Percentiles rank a stretch among this genome's conserved stretches.
phyloP scores from a whole-genome alignment of 208 protist species.

The Endotrypanum monterogeii region DNA sequence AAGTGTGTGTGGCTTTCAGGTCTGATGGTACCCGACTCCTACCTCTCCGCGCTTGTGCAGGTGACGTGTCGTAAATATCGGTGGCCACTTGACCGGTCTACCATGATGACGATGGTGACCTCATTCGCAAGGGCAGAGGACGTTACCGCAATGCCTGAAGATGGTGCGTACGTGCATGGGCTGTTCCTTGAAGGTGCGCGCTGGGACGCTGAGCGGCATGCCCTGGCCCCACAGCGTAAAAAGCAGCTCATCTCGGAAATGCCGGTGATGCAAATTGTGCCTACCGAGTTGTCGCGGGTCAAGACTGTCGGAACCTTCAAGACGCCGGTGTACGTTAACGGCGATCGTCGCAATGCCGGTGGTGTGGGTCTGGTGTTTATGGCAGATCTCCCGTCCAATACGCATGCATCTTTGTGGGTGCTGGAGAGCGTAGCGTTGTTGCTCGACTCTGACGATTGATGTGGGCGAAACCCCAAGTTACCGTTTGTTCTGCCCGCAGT shows the following conservation, averaged over 20 bases:
- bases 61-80: slow-evolving; percentile 97
- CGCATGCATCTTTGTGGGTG: slow-evolving; percentile 96
- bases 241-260: slow-evolving; percentile 97
- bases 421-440: slow-evolving; percentile 96
- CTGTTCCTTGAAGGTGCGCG: slow-evolving; percentile 97
- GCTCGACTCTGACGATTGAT: slow-evolving; percentile 93
- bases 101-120: slow-evolving; percentile 96
- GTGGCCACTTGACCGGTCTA: slow-evolving; percentile 98
- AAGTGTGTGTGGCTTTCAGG: slow-evolving; percentile 99
- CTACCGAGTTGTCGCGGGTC: slow-evolving; percentile 94
- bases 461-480: not conserved
- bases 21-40: slow-evolving; percentile 98
- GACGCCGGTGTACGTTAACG: slow-evolving; percentile 99
- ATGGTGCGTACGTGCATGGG: slow-evolving; percentile 97
- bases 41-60: slow-evolving; percentile 98
- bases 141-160: slow-evolving; percentile 74
- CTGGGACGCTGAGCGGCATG: slow-evolving; percentile 92
- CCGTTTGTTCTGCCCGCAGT: not conserved
- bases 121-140: slow-evolving; percentile 67
- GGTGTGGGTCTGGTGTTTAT: slow-evolving; percentile 98
- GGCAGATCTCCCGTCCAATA: slow-evolving; percentile 93
- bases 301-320: slow-evolving; percentile 95
- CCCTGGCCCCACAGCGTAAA: slow-evolving; percentile 90
- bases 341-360: slow-evolving; percentile 95
- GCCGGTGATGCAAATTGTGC: slow-evolving; percentile 98